Conservation (phyloP, 495 filamentous ascomycete genomes). For the Letharia lupina region DNA sequence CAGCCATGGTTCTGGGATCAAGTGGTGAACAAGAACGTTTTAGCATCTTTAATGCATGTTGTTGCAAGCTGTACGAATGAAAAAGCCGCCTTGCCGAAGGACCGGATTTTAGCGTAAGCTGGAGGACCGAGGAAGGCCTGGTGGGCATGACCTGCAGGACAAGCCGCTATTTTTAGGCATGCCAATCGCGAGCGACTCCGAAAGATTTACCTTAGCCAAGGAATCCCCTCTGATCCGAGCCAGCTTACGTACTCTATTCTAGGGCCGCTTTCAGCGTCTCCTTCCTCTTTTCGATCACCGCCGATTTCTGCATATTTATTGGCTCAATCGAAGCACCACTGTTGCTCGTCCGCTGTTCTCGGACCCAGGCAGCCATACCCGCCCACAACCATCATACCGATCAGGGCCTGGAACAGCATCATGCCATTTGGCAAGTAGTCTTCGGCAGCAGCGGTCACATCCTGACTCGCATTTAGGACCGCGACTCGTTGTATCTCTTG, state of each 20-base stretch:
- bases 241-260: not conserved
- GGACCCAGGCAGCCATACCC: not conserved
- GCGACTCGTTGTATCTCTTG: not conserved
- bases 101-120: not conserved
- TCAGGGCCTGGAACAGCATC: not conserved
- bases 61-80: not conserved
- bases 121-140: too few species aligned
- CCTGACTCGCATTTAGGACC: not conserved
- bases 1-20: not conserved
- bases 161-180: not conserved
- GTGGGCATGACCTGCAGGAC: not conserved
- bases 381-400: not conserved
- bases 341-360: not conserved
- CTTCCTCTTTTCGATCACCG: not conserved
- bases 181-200: not conserved
- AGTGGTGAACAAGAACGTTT: not conserved
- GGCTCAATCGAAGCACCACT: not conserved
- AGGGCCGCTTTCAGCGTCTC: not conserved
- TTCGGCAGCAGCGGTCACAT: not conserved
- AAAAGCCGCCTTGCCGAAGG: not conserved
- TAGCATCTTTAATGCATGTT: not conserved
- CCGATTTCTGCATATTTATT: not conserved
- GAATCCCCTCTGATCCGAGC: not conserved
- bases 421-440: not conserved
- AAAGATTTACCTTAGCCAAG: not conserved